Percentiles rank a stretch among this genome's conserved stretches.
phyloP scores from a whole-genome alignment of 352 stramenopile genomes.

The Globisporangium abappressorium region DNA sequence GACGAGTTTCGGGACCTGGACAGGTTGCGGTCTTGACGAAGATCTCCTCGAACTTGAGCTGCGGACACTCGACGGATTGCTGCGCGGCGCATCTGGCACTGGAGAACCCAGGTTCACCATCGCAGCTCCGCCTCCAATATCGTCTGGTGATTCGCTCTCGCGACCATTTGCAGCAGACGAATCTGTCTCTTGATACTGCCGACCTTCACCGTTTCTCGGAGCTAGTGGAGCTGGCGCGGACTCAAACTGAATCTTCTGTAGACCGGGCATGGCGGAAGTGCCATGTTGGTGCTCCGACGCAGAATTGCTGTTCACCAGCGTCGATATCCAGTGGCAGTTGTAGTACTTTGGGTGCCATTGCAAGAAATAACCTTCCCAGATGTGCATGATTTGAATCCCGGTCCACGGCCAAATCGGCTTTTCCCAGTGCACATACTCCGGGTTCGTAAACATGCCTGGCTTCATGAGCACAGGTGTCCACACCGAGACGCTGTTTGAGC shows the following conservation, averaged over 20 bases:
- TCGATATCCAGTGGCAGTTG: conserved; percentile 72
- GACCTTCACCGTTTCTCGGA: neutral
- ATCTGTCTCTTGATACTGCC: neutral
- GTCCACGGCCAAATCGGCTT: conserved; percentile 81
- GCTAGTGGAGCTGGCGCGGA: neutral
- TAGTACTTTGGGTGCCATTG: conserved; percentile 85
- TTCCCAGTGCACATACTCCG: conserved; percentile 39
- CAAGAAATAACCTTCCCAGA: conserved; percentile 86
- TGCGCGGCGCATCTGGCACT: conserved; percentile 7
- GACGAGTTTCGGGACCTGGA: conserved; percentile 14
- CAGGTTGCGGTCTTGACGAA: conserved; percentile 7
- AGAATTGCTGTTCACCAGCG: conserved; percentile 27
- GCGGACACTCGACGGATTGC: conserved; percentile 12
- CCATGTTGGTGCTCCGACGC: conserved; percentile 11
- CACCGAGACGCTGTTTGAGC: conserved; percentile 56
- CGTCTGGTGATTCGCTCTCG: conserved; percentile 1
- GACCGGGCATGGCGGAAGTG: neutral
- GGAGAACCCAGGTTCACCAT: conserved; percentile 2
- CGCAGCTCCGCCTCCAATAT: neutral
- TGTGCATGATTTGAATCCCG: conserved; percentile 68
- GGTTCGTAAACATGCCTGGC: conserved; percentile 46
- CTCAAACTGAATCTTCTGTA: conserved; percentile 15
- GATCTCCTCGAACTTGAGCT: conserved; percentile 11
- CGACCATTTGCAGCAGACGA: neutral
- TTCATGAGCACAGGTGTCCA: conserved; percentile 76